Evolutionary conservation across 768 basidiomycete species (phyloP).

Genomic region (Serendipita sp.): DNA sequence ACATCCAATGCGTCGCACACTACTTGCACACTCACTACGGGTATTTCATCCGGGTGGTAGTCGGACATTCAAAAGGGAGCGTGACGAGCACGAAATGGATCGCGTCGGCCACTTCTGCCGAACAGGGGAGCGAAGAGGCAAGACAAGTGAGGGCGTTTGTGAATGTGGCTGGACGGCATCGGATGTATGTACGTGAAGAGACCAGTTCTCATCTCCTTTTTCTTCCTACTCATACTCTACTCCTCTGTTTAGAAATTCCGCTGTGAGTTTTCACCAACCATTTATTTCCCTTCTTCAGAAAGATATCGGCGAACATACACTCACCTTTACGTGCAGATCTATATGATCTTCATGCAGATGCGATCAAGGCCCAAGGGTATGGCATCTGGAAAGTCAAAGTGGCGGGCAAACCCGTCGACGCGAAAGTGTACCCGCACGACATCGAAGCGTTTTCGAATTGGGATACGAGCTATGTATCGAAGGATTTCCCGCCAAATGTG

Average conservation of each 20-base stretch:
- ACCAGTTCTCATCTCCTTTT: not conserved
- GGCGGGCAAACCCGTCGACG: constrained; percentile 41
- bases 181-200: constrained; percentile 48
- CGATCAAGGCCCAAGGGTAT: constrained; percentile 33
- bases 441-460: constrained; percentile 45
- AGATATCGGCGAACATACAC: not conserved
- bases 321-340: not conserved
- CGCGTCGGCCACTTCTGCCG: constrained; percentile 30
- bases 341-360: constrained; percentile 17
- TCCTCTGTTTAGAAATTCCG: not conserved
- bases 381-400: constrained; percentile 49
- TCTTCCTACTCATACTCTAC: not conserved
- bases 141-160: constrained; percentile 43
- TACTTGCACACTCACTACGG: constrained; percentile 44
- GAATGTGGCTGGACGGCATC: constrained; percentile 62
- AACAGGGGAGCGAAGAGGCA: constrained; percentile 22
- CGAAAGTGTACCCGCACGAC: constrained; percentile 41
- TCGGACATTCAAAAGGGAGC: constrained; percentile 69
- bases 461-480: constrained; percentile 55
- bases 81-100: constrained; percentile 56
- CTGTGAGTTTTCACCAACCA: not conserved
- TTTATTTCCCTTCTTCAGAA: not conserved
- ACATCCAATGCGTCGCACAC: constrained; percentile 48
- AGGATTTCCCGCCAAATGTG: constrained; percentile 40
- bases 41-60: constrained; percentile 51